Conservation (phyloP, 2,329 filamentous ascomycete genomes). For the Davidsoniella eucalypti region DNA sequence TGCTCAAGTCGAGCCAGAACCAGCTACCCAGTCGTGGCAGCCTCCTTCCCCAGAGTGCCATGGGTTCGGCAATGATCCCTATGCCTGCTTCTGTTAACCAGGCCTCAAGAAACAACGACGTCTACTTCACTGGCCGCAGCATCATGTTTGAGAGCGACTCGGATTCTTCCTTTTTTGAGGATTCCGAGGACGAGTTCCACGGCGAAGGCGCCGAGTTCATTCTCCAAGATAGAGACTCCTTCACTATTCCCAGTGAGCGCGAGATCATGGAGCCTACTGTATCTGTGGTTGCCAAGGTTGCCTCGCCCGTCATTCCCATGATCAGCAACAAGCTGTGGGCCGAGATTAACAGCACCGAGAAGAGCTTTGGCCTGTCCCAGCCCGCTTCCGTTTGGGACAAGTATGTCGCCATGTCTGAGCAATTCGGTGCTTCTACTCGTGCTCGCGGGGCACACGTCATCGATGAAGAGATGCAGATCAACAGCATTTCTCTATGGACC, state of each 20-base stretch:
- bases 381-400: slow-evolving; percentile 6
- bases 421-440: neutral
- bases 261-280: neutral
- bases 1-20: slow-evolving; percentile 35
- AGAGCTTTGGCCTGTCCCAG: slow-evolving; percentile 8
- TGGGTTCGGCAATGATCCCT: neutral
- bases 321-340: slow-evolving; percentile 5
- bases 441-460: neutral
- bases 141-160: slow-evolving; percentile 18
- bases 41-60: slow-evolving; percentile 25
- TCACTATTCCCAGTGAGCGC: neutral
- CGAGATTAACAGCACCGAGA: neutral
- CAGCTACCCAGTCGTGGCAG: slow-evolving; percentile 31
- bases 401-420: slow-evolving; percentile 6
- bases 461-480: slow-evolving; percentile 6
- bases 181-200: slow-evolving; percentile 13
- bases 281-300: neutral
- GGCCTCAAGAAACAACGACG: neutral
- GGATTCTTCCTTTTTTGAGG: slow-evolving; percentile 14
- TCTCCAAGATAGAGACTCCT: slow-evolving; percentile 10
- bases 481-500: slow-evolving; percentile 2
- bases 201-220: slow-evolving; percentile 6
- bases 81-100: no score
- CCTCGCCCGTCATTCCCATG: neutral
- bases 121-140: slow-evolving; percentile 1